Base-by-base conservation (phyloP, 2,329 filamentous ascomycete species). In the Colletotrichum melonis region DNA sequence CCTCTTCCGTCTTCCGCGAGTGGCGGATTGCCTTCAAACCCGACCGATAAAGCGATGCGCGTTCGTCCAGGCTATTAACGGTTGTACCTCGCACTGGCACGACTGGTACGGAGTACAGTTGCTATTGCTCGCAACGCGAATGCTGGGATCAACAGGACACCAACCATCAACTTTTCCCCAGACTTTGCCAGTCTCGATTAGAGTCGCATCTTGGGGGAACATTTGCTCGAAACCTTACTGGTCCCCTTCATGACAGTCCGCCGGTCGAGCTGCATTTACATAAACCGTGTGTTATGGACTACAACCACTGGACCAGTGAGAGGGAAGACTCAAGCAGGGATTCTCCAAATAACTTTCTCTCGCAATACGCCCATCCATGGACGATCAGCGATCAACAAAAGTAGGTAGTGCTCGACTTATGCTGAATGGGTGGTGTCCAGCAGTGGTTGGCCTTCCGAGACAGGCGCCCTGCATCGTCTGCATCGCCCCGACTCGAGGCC, bases 281-380 rank as follows among this genome's bases (percentile, higher is more conserved):
- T 22, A 49, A 22, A 49, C 38, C 59, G 67, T 30, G 55, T n/a
- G 54, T 59, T 42, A 38, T 26, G 14, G 22, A 24, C 35, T 9
- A n/a, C 32, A 55, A 71, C 42, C 22, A 24, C 22, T 30, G 49
- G 63, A 16, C 46, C 55, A 8, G 63, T 30, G 19, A 46, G 26
- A 19, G 8, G 42, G 19, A 8, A 49, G 42, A 22, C 19, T n/a
- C 19, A 22, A 55, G 35, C 58, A 72, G 69, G 69, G 65, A 60
- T 72, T 69, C 65, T 70, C 70, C 46, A 70, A 73, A 63, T 30
- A 32, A 19, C 26, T 14, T 35, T 49, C 42, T 49, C 42, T 22
- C 42, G n/a, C 7, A n/a, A 49, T 42, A 19, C 42, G 11, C 42
- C 16, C 19, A n/a, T n/a, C 42, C 19, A 49, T 49, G 42, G 42